Percentiles rank a stretch among this genome's conserved stretches.
phyloP scores from a whole-genome alignment of 2,329 filamentous ascomycete genomes.

The Xylaria sp. region DNA sequence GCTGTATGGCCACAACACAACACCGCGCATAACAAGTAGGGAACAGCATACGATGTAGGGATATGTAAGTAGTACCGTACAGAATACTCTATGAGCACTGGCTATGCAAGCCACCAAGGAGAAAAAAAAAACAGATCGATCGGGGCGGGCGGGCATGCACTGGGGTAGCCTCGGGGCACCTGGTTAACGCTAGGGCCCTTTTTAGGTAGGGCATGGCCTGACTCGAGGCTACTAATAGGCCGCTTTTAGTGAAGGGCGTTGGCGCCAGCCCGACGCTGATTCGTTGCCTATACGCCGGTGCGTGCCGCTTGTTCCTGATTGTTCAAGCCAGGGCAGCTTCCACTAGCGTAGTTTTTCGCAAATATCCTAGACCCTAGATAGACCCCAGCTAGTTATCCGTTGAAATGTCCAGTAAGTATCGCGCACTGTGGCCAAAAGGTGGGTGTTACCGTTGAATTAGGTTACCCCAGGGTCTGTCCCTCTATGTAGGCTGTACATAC shows the following conservation, averaged over 20 bases:
- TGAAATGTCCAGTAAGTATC: background rate
- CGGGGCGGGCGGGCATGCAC: conserved; percentile 3
- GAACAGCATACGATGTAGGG: background rate
- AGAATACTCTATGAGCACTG: background rate
- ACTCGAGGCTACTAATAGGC: conserved; percentile 13
- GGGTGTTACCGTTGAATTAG: background rate
- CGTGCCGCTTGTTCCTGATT: conserved; percentile 20
- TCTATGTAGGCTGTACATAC: background rate
- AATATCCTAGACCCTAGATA: background rate
- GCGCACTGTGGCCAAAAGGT: background rate
- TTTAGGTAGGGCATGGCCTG: conserved; percentile 8
- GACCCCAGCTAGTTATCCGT: background rate
- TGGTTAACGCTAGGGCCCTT: conserved; percentile 18
- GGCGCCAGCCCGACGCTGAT: conserved; percentile 15
- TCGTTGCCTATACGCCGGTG: conserved; percentile 18
- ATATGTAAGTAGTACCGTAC: background rate
- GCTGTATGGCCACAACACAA: no score
- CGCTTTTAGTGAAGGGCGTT: conserved; percentile 14
- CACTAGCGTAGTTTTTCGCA: background rate
- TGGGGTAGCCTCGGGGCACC: background rate
- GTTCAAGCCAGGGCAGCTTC: background rate
- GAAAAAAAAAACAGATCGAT: conserved; percentile 26
- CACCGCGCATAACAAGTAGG: no score
- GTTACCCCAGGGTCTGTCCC: background rate
- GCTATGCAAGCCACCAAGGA: conserved; percentile 20